Percentiles rank a stretch among this genome's conserved stretches.
phyloP scores from a whole-genome alignment of 2,329 filamentous ascomycete genomes.

The Cladosporium sp. region DNA sequence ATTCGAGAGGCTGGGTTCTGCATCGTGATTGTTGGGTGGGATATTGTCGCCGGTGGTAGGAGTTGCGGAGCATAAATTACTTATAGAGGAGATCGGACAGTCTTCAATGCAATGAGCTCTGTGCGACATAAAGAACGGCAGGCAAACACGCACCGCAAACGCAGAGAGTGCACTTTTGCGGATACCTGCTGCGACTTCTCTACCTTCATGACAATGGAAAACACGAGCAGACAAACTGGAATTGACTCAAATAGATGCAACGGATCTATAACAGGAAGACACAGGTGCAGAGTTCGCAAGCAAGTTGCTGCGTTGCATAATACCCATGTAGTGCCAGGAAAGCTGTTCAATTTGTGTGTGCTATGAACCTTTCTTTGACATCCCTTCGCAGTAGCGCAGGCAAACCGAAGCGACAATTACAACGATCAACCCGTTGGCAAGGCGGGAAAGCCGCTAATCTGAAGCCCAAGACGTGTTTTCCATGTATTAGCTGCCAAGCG shows the following conservation, averaged over 20 bases:
- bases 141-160: background rate
- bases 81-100: background rate
- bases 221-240: background rate
- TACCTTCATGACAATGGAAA: background rate
- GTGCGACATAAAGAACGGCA: background rate
- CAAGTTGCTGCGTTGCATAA: too few relatives aligned
- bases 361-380: too few relatives aligned
- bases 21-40: background rate
- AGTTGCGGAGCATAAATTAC: background rate
- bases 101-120: background rate
- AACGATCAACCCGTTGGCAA: too few relatives aligned
- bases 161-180: background rate
- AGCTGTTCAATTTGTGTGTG: background rate
- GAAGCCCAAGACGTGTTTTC: too few relatives aligned
- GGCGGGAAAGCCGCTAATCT: too few relatives aligned
- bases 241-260: too few relatives aligned
- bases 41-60: background rate
- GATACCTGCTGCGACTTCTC: background rate
- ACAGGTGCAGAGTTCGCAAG: too few relatives aligned
- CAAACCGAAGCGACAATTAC: too few relatives aligned
- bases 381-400: too few relatives aligned
- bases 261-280: too few relatives aligned
- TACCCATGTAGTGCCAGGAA: too few relatives aligned
- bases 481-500: too few relatives aligned
- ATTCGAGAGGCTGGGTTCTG: background rate